phyloP scores from a whole-genome alignment of 768 basidiomycete genomes.

The Hysterangium stoloniferum region DNA sequence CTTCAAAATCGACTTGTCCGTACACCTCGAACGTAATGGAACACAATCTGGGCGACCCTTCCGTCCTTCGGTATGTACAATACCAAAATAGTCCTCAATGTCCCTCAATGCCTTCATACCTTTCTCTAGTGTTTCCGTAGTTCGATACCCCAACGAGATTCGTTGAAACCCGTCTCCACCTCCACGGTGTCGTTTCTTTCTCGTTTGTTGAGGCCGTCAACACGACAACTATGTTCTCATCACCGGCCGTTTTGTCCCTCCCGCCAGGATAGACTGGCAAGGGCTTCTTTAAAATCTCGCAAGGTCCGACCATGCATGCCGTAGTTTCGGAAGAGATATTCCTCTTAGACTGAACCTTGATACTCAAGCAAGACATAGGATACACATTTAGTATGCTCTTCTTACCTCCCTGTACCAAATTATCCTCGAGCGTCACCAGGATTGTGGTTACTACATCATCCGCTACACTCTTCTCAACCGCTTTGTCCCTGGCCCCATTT shows the following conservation, averaged over 20 bases:
- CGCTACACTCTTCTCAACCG: constrained; percentile 9
- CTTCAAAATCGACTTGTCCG: too few species aligned
- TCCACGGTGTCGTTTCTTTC: neutral
- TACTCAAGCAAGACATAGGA: too few species aligned
- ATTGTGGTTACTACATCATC: constrained; percentile 7
- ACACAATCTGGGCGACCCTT: too few species aligned
- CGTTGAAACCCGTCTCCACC: neutral
- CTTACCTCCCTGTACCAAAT: neutral
- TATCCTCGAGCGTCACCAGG: neutral
- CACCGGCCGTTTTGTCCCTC: neutral
- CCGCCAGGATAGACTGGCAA: neutral
- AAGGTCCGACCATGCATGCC: neutral
- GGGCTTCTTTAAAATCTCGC: neutral
- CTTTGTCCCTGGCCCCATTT: too few species aligned
- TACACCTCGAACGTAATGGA: too few species aligned
- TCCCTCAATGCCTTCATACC: too few species aligned
- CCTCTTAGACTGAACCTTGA: neutral
- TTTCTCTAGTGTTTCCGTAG: neutral
- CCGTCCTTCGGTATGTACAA: too few species aligned
- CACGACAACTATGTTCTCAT: neutral
- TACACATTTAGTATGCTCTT: too few species aligned
- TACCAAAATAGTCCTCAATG: too few species aligned
- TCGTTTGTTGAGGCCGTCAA: neutral
- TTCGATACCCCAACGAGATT: neutral
- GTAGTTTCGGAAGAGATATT: neutral